Evolutionary conservation across 306 rosid species (phyloP).

Genomic region (Sphenostylis stenocarpa): DNA sequence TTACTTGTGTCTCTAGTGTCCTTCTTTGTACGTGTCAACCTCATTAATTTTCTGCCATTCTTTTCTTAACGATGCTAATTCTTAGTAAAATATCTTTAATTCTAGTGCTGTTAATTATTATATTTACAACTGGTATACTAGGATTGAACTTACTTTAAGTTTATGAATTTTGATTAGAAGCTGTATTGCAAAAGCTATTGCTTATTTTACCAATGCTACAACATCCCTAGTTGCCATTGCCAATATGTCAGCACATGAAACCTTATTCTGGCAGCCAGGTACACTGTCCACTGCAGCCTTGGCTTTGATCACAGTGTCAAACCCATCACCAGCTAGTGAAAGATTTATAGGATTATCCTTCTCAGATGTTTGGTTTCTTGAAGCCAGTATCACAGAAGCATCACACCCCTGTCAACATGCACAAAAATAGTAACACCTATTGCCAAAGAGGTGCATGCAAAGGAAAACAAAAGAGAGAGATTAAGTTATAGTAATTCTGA

Average conservation of each 20-base stretch:
- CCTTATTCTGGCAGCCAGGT: slow-evolving; percentile 64
- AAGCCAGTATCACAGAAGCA: slow-evolving; percentile 75
- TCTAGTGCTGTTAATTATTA: not conserved
- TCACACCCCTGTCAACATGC: slow-evolving; percentile 73
- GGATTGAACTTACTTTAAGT: not conserved
- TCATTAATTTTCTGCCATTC: not conserved
- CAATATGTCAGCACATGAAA: slow-evolving; percentile 93
- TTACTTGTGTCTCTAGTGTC: not conserved
- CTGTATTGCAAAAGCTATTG: not conserved
- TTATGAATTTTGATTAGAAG: not conserved
- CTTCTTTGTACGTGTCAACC: not conserved
- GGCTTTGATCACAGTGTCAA: slow-evolving; percentile 86
- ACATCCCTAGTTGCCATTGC: slow-evolving; percentile 89
- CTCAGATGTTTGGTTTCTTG: slow-evolving; percentile 57
- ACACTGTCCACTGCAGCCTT: slow-evolving; percentile 80
- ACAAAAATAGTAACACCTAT: not conserved
- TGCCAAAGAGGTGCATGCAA: not conserved
- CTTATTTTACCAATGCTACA: slow-evolving; percentile 56
- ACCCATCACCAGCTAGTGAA: slow-evolving; percentile 90
- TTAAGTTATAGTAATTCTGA: slow-evolving; percentile 6
- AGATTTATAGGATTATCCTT: slow-evolving; percentile 62
- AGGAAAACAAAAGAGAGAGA: not conserved
- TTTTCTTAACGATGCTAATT: not conserved
- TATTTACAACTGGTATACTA: not conserved
- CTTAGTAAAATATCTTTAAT: not conserved